These are phyloP conservation scores for Pisolithus tinctorius DNA, from an alignment of 768 basidiomycete species.

Conservation along the genomic window DNA sequence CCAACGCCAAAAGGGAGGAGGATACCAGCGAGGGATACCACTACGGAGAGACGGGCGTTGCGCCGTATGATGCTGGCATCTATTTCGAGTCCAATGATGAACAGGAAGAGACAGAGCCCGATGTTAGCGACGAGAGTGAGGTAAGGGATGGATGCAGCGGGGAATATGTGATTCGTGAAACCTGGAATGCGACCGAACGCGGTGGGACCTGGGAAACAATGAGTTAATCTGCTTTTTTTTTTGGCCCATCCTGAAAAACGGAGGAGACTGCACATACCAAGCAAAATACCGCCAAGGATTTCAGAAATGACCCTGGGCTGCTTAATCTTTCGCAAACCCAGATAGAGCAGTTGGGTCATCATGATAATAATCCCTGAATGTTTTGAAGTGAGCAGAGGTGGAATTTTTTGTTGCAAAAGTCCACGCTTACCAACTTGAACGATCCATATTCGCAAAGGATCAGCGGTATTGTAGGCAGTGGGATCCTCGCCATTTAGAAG, in stretches of 20 bases:
- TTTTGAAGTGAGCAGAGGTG: neutral
- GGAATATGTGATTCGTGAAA: conserved; percentile 85
- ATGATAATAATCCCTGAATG: conserved; percentile 65
- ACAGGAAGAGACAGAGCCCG: conserved; percentile 82
- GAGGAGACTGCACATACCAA: conserved; percentile 40
- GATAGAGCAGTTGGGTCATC: conserved; percentile 68
- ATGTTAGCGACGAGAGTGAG: conserved; percentile 86
- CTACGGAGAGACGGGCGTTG: conserved; percentile 57
- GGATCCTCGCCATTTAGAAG: conserved; percentile 77
- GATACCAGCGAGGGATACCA: conserved; percentile 79
- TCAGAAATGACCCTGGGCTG: conserved; percentile 95
- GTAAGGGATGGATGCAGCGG: conserved; percentile 58
- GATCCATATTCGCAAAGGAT: conserved; percentile 74
- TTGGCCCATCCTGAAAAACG: conserved; percentile 56
- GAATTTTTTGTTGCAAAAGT: neutral
- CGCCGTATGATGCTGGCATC: conserved; percentile 74
- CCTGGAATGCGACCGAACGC: conserved; percentile 78
- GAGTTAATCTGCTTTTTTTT: neutral
- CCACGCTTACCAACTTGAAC: conserved; percentile 57
- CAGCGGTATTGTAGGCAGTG: conserved; percentile 44
- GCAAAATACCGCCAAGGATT: conserved; percentile 82
- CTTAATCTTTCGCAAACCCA: conserved; percentile 58
- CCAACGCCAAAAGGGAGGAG: conserved; percentile 84
- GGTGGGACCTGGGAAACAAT: conserved; percentile 32
- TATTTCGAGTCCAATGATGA: conserved; percentile 91